Evolutionary conservation across 2,329 filamentous ascomycete genomes (phyloP).

Genomic region (Colletotrichum magnum): DNA sequence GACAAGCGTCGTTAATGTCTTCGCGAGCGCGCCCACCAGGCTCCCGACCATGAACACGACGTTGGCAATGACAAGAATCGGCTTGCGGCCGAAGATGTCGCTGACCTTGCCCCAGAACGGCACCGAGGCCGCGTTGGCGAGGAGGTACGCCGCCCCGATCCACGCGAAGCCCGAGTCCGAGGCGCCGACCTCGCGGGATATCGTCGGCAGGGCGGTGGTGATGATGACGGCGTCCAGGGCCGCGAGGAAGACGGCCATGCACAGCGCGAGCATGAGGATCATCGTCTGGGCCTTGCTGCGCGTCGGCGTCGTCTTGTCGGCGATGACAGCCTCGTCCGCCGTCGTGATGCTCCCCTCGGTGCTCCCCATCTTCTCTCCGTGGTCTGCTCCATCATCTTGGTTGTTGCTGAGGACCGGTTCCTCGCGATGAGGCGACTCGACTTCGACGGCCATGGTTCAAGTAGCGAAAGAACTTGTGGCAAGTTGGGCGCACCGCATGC

Average conservation of each 20-base stretch:
- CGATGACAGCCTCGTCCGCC: background rate
- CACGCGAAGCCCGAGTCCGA: slow-evolving; percentile 81
- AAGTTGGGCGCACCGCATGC: slow-evolving; percentile 17
- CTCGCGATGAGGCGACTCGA: background rate
- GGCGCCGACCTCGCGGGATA: slow-evolving; percentile 71
- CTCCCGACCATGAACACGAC: slow-evolving; percentile 69
- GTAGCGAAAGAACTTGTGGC: background rate
- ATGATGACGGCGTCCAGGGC: slow-evolving; percentile 74
- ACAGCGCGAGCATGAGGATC: slow-evolving; percentile 58
- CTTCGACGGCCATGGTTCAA: slow-evolving; percentile 20
- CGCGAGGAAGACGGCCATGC: slow-evolving; percentile 64
- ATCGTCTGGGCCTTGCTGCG: slow-evolving; percentile 55
- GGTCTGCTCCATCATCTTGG: background rate
- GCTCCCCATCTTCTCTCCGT: background rate
- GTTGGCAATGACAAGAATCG: slow-evolving; percentile 65
- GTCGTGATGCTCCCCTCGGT: slow-evolving; percentile 24
- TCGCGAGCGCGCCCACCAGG: slow-evolving; percentile 65
- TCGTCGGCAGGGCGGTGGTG: slow-evolving; percentile 77
- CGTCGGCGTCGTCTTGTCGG: slow-evolving; percentile 37
- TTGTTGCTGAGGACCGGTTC: background rate
- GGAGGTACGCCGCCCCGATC: slow-evolving; percentile 82
- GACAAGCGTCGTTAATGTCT: slow-evolving; percentile 30
- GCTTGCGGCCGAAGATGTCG: slow-evolving; percentile 72
- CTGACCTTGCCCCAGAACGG: slow-evolving; percentile 79
- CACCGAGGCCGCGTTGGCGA: slow-evolving; percentile 76